Conservation (phyloP, 2,329 filamentous ascomycete genomes). For the Aureobasidium sp. region DNA sequence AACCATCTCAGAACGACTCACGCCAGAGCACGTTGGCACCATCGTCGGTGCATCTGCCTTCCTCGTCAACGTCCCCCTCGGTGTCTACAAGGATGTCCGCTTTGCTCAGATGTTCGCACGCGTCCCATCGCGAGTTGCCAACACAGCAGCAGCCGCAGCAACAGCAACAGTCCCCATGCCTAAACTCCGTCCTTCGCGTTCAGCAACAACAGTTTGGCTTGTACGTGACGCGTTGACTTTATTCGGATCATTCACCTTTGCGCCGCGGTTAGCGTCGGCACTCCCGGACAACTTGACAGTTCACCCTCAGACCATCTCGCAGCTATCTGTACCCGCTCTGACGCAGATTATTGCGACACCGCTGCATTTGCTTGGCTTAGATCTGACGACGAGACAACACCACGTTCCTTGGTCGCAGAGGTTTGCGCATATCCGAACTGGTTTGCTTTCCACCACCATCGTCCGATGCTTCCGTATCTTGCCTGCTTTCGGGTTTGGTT, state of each 20-base stretch:
- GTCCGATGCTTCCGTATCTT: slow-evolving; percentile 35
- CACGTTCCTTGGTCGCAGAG: slow-evolving; percentile 12
- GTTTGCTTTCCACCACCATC: slow-evolving; percentile 28
- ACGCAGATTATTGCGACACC: slow-evolving; percentile 34
- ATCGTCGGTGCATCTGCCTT: slow-evolving; percentile 34
- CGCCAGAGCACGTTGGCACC: slow-evolving; percentile 23
- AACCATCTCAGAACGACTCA: slow-evolving; percentile 25
- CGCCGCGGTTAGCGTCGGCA: slow-evolving; percentile 29
- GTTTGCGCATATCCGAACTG: slow-evolving; percentile 25
- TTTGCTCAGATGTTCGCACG: slow-evolving; percentile 34
- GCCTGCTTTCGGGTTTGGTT: slow-evolving; percentile 35
- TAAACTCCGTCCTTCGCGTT: slow-evolving; percentile 17
- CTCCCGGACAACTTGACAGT: slow-evolving; percentile 27
- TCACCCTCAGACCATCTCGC: slow-evolving; percentile 28
- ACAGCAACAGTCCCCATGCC: slow-evolving; percentile 18
- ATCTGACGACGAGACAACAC: slow-evolving; percentile 28
- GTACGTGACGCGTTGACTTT: slow-evolving; percentile 36
- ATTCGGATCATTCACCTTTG: slow-evolving; percentile 35
- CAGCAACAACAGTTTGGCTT: slow-evolving; percentile 32
- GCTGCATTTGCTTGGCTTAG: slow-evolving; percentile 33
- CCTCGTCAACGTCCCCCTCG: slow-evolving; percentile 32
- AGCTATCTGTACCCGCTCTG: slow-evolving; percentile 34
- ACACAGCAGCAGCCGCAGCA: slow-evolving; percentile 3
- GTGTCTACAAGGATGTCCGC: slow-evolving; percentile 35
- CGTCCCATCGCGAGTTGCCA: slow-evolving; percentile 12